A percentile compares a stretch with the other conserved stretches of the same genome.
phyloP scores from a whole-genome alignment of 2,329 filamentous ascomycete species.

The Pestalotiopsis fici region DNA sequence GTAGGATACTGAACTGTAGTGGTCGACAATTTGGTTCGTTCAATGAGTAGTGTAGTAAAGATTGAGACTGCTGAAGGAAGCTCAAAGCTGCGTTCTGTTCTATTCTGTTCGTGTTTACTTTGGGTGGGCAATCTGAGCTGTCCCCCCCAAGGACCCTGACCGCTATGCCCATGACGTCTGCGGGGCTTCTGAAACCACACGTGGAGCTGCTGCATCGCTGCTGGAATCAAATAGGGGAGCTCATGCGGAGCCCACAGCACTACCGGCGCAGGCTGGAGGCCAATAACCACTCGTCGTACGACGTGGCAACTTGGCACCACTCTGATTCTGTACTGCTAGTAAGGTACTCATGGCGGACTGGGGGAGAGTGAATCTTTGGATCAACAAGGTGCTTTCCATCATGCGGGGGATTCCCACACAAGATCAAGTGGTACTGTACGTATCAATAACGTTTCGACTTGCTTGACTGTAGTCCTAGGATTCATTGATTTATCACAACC shows the following conservation, averaged over 20 bases:
- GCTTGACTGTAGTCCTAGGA: too few relatives aligned
- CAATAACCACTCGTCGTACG: not conserved
- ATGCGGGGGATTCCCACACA: too few relatives aligned
- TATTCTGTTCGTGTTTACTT: not conserved
- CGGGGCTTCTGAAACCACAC: constrained; percentile 9
- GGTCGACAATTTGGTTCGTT: not conserved
- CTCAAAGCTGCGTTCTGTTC: not conserved
- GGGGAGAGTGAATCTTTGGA: too few relatives aligned
- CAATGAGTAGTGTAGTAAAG: not conserved
- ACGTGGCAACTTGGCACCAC: not conserved
- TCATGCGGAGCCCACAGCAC: not conserved
- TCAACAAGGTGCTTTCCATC: too few relatives aligned
- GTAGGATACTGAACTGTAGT: not conserved
- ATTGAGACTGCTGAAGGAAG: not conserved
- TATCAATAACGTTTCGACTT: too few relatives aligned
- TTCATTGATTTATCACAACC: too few relatives aligned
- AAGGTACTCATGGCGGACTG: too few relatives aligned
- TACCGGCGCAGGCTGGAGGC: not conserved
- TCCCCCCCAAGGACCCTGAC: not conserved
- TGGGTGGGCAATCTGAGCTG: not conserved
- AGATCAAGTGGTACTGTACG: too few relatives aligned
- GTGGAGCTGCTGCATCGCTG: not conserved
- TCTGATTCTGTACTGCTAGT: too few relatives aligned
- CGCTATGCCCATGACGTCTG: constrained; percentile 4
- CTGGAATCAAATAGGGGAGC: not conserved